These are phyloP conservation scores for Colletotrichum paranaense DNA, from an alignment of 2,329 filamentous ascomycete species.

Conservation along the genomic window DNA sequence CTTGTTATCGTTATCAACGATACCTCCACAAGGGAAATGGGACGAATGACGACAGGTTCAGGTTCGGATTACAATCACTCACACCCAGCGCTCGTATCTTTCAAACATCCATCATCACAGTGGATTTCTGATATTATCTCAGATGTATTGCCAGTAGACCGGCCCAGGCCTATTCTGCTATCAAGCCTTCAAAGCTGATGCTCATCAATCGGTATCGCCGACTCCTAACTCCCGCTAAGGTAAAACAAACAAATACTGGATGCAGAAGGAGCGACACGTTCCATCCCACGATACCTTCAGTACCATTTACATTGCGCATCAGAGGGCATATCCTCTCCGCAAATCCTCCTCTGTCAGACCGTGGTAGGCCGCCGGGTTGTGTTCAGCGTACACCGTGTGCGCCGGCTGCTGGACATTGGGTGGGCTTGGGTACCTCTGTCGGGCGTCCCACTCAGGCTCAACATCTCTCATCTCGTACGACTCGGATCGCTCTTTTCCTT, in stretches of 20 bases:
- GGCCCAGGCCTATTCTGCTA: too few relatives aligned
- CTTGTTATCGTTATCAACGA: background rate
- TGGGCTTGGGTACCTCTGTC: conserved; percentile 42
- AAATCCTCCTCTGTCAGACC: conserved; percentile 37
- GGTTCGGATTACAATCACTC: too few relatives aligned
- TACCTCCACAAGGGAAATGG: background rate
- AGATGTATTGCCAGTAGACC: too few relatives aligned
- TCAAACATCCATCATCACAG: too few relatives aligned
- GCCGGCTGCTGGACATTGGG: conserved; percentile 60
- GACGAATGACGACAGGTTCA: background rate
- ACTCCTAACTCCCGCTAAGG: too few relatives aligned
- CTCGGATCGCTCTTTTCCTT: conserved; percentile 58
- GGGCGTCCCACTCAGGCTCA: conserved; percentile 45
- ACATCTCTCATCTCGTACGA: conserved; percentile 63
- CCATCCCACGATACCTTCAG: background rate
- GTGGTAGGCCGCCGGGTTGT: conserved; percentile 37
- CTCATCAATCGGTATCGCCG: too few relatives aligned
- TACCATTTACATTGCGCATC: background rate
- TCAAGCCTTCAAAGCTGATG: too few relatives aligned
- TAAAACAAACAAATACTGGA: background rate
- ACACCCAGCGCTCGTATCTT: too few relatives aligned
- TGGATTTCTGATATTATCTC: too few relatives aligned
- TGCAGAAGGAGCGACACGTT: background rate
- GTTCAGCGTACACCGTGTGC: conserved; percentile 40
- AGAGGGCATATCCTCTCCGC: conserved; percentile 16